These are phyloP conservation scores for Peronospora tabacina DNA, from an alignment of 352 stramenopile species.

Conservation along the genomic window DNA sequence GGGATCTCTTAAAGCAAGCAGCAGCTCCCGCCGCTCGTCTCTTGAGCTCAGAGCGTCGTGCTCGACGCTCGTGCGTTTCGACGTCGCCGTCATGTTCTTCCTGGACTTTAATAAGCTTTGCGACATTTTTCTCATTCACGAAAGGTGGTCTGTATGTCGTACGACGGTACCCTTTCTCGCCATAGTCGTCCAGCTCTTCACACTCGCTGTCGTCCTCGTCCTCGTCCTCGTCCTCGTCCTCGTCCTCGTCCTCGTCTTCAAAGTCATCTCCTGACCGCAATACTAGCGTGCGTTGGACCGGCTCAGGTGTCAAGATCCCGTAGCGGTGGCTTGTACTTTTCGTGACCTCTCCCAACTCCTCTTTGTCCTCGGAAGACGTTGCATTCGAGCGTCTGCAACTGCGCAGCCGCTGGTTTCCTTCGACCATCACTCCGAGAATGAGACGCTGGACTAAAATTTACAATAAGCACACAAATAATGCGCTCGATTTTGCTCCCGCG, in stretches of 20 bases:
- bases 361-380: constrained; percentile 19
- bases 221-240: constrained; percentile 8
- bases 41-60: constrained; percentile 31
- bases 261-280: constrained; percentile 34
- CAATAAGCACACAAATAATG: neutral
- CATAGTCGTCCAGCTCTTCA: constrained; percentile 34
- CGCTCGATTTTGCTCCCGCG: constrained; percentile 5
- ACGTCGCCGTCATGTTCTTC: constrained; percentile 16
- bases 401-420: constrained; percentile 22
- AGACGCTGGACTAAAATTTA: constrained; percentile 2
- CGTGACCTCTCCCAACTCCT: constrained; percentile 10
- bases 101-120: neutral
- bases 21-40: constrained; percentile 26
- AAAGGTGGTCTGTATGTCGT: constrained; percentile 18
- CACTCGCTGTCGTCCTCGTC: constrained; percentile 37
- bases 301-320: constrained; percentile 37
- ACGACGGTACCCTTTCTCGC: constrained; percentile 20
- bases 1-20: constrained; percentile 21
- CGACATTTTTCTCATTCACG: constrained; percentile 20
- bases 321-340: constrained; percentile 7
- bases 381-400: constrained; percentile 14
- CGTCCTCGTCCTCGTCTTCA: constrained; percentile 36
- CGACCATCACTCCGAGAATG: constrained; percentile 11
- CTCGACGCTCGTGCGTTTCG: constrained; percentile 8
- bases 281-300: constrained; percentile 54